Evolutionary conservation across 345 rosid genomes (phyloP).

Genomic region (Brassica cretica): DNA sequence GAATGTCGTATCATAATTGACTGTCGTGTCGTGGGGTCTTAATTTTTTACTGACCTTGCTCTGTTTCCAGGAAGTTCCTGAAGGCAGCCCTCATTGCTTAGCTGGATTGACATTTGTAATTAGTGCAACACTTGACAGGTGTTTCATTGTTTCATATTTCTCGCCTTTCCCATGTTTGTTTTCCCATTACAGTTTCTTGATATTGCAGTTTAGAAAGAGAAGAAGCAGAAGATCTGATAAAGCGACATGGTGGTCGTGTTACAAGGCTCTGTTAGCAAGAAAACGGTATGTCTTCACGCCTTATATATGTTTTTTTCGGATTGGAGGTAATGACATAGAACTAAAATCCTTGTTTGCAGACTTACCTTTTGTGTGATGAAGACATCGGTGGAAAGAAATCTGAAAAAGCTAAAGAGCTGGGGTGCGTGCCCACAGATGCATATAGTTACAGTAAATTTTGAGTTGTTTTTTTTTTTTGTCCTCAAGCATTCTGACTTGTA

Average conservation of each 20-base stretch:
- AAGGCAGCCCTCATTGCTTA: slow-evolving; percentile 87
- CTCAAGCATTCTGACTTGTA: slow-evolving; percentile 28
- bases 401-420: slow-evolving; percentile 85
- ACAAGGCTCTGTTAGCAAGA: slow-evolving; percentile 97
- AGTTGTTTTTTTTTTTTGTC: slow-evolving; percentile 11
- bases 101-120: slow-evolving; percentile 89
- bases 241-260: slow-evolving; percentile 90
- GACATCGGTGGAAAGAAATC: slow-evolving; percentile 94
- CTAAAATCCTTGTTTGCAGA: slow-evolving; percentile 55
- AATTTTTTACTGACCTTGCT: slow-evolving; percentile 26
- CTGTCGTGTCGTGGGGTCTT: background rate
- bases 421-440: slow-evolving; percentile 52
- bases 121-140: slow-evolving; percentile 99
- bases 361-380: slow-evolving; percentile 93
- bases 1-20: slow-evolving; percentile 45
- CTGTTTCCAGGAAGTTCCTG: slow-evolving; percentile 88
- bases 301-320: slow-evolving; percentile 24
- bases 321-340: slow-evolving; percentile 32
- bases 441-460: slow-evolving; percentile 12
- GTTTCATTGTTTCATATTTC: slow-evolving; percentile 23
- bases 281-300: slow-evolving; percentile 58
- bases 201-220: slow-evolving; percentile 88
- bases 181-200: slow-evolving; percentile 24
- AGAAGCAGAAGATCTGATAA: slow-evolving; percentile 96
- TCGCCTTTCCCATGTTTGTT: background rate